These are phyloP conservation scores for Trichoderma sp. DNA, from an alignment of 2,329 filamentous ascomycete species.

Conservation along the genomic window DNA sequence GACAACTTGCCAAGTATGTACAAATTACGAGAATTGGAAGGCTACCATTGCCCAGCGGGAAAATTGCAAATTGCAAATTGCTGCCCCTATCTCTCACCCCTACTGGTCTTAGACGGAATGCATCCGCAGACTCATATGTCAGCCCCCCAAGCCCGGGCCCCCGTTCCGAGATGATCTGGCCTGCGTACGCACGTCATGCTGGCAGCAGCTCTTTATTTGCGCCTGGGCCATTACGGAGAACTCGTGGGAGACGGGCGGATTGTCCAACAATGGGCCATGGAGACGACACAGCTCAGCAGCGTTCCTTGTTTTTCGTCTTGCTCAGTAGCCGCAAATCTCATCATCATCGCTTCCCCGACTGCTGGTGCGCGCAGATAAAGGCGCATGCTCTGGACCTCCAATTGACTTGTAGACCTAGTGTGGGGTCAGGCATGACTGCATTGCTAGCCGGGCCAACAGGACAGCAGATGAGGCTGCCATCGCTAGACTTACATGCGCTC, in stretches of 20 bases:
- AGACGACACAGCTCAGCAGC: not conserved
- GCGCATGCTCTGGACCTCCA: not conserved
- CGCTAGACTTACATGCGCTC: not conserved
- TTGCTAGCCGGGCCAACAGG: constrained; percentile 15
- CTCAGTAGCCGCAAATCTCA: not conserved
- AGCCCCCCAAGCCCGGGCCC: constrained; percentile 8
- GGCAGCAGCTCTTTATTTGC: not conserved
- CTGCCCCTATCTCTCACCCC: constrained; percentile 6
- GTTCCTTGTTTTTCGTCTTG: not conserved
- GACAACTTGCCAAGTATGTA: not conserved
- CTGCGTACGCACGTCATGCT: constrained; percentile 16
- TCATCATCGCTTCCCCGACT: not conserved
- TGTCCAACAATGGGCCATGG: not conserved
- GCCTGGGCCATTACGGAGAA: not conserved
- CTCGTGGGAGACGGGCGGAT: not conserved
- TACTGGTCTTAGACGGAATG: not conserved
- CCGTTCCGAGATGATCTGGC: constrained; percentile 16
- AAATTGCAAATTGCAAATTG: not conserved
- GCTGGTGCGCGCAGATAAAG: not conserved
- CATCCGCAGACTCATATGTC: constrained; percentile 22
- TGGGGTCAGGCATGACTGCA: constrained; percentile 30
- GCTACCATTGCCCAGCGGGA: not conserved
- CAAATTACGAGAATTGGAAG: not conserved
- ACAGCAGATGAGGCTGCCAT: constrained; percentile 23
- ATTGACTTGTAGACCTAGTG: not conserved